phyloP scores from a whole-genome alignment of 768 basidiomycete genomes.

The Obba rivulosa region DNA sequence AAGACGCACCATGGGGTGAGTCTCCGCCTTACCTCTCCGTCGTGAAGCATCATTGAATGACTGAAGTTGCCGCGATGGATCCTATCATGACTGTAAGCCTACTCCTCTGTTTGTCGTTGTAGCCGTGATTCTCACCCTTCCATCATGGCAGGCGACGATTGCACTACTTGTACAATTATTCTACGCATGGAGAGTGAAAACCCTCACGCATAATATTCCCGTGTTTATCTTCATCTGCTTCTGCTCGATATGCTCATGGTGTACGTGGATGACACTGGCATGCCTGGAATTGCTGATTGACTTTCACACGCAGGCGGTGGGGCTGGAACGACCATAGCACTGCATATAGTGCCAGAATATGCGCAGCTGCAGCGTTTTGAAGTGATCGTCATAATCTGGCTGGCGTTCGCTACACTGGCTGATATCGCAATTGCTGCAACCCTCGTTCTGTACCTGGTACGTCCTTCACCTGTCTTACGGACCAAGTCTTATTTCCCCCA shows the following conservation, averaged over 20 bases:
- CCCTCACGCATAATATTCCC: slow-evolving; percentile 19
- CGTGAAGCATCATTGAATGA: too few species aligned
- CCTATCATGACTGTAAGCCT: too few species aligned
- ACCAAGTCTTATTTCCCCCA: not conserved
- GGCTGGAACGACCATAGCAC: slow-evolving; percentile 6
- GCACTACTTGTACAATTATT: slow-evolving; percentile 37
- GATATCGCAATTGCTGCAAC: slow-evolving; percentile 35
- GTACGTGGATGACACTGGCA: slow-evolving; percentile 1
- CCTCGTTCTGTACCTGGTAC: slow-evolving; percentile 34
- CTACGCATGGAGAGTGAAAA: slow-evolving; percentile 32
- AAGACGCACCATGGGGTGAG: slow-evolving; percentile 24
- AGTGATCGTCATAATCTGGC: slow-evolving; percentile 29
- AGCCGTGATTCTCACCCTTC: not conserved
- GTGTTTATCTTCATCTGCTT: slow-evolving; percentile 7
- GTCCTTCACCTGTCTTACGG: not conserved
- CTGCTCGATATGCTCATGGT: slow-evolving; percentile 9
- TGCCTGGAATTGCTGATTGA: not conserved
- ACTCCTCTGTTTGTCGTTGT: too few species aligned
- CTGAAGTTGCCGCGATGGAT: too few species aligned
- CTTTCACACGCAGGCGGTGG: not conserved
- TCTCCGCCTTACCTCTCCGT: not conserved
- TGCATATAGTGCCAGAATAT: slow-evolving; percentile 18
- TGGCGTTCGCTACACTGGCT: slow-evolving; percentile 26
- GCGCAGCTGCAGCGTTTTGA: slow-evolving; percentile 20
- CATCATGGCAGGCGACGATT: slow-evolving; percentile 28